Evolutionary conservation across 164 flowering plant species (phyloP).

Genomic region (Vitis labrusca): DNA sequence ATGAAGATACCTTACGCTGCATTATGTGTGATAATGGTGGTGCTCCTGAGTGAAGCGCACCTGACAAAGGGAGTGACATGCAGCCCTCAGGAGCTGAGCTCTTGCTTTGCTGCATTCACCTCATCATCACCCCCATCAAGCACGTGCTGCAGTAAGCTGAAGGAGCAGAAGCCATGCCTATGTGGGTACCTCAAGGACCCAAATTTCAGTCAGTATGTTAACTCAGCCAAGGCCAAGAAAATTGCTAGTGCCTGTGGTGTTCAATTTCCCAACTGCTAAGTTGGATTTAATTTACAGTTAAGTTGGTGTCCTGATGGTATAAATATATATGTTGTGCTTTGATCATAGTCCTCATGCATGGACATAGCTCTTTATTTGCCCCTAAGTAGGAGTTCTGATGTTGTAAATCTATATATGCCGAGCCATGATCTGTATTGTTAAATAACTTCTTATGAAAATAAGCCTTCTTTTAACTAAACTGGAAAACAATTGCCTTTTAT

Average conservation of each 20-base stretch:
- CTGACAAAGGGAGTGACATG: conserved; percentile 27
- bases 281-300: too few species aligned
- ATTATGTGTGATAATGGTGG: conserved; percentile 6
- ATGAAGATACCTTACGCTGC: conserved; percentile 1
- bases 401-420: too few species aligned
- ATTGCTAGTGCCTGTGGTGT: conserved; percentile 29
- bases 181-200: conserved; percentile 40
- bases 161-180: conserved; percentile 47
- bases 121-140: conserved; percentile 18
- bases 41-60: background rate
- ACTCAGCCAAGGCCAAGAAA: conserved; percentile 27
- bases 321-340: too few species aligned
- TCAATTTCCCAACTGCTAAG: conserved; percentile 25
- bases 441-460: too few species aligned
- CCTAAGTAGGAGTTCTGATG: too few species aligned
- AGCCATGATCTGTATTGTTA: too few species aligned
- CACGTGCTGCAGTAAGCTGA: conserved; percentile 36
- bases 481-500: too few species aligned
- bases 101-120: conserved; percentile 22
- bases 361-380: too few species aligned
- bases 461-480: too few species aligned
- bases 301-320: too few species aligned
- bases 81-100: conserved; percentile 13
- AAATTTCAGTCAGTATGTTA: conserved; percentile 15
- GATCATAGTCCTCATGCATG: too few species aligned